These are phyloP conservation scores for Pythium dissotocum DNA, from an alignment of 352 stramenopile genomes.

Conservation along the genomic window DNA sequence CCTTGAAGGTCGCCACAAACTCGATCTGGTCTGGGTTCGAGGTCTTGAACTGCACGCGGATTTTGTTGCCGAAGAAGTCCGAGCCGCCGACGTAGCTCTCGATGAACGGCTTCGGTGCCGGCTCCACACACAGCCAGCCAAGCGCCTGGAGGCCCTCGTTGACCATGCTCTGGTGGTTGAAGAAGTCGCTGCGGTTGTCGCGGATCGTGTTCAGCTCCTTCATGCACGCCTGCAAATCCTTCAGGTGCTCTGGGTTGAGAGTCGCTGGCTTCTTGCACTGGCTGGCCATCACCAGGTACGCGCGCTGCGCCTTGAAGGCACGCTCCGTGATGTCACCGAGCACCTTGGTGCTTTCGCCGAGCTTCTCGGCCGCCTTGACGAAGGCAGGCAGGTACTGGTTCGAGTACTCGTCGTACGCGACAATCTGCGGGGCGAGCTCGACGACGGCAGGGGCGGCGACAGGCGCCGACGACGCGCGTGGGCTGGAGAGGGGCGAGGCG, in stretches of 20 bases:
- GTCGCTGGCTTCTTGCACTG: constrained; percentile 91
- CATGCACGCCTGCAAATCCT: constrained; percentile 71
- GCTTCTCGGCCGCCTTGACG: constrained; percentile 62
- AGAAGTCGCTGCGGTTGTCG: constrained; percentile 82
- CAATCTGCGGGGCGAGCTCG: constrained; percentile 69
- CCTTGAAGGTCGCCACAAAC: constrained; percentile 95
- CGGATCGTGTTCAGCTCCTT: constrained; percentile 81
- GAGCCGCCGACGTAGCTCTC: constrained; percentile 94
- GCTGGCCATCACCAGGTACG: constrained; percentile 92
- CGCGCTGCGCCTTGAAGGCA: constrained; percentile 88
- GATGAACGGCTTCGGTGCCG: constrained; percentile 92
- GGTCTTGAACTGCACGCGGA: constrained; percentile 96
- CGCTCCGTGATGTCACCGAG: constrained; percentile 86
- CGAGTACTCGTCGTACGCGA: constrained; percentile 92
- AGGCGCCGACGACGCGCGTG: constrained; percentile 10
- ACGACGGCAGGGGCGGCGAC: constrained; percentile 21
- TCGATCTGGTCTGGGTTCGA: constrained; percentile 89
- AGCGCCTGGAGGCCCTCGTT: constrained; percentile 86
- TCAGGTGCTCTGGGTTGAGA: constrained; percentile 68
- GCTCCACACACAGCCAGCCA: constrained; percentile 80
- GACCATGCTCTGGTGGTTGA: constrained; percentile 89
- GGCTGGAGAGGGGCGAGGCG: constrained; percentile 27
- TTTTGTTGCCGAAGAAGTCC: constrained; percentile 98
- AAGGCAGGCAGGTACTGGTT: constrained; percentile 83
- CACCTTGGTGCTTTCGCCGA: constrained; percentile 81